Evolutionary conservation across 352 stramenopile species (phyloP), one percentile per base, ranked within the genome.

Genomic region (Globisporangium spiculum): DNA sequence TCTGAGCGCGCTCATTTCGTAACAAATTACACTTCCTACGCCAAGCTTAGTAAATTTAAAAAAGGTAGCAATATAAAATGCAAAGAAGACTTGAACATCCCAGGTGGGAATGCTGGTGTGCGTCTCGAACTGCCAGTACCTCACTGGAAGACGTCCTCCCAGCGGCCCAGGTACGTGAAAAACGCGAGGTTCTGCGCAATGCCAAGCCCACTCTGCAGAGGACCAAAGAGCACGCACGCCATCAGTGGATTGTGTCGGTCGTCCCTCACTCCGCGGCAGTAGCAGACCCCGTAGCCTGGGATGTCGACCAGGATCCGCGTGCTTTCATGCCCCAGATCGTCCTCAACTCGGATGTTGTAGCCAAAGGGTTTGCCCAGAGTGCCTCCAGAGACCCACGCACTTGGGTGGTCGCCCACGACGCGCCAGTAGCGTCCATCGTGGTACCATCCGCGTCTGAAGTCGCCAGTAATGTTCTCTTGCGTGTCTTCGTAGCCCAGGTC

Each of bases 241-340:
- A 56, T 65, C 22, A 27, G 8, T 18, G 59, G 59, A 22, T 65
- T 54, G 8, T 27, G 2, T 1, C 3, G 3, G 24, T 65, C 41
- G 0, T 65, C 26, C 4, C 41, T 24, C 10, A 65, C 38, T 18
- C 59, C 59, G 26, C 59, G 41, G 41, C 59, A 65, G 41, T 65
- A 65, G 24, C 38, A 32, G 59, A 44, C 59, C 4, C 59, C 26
- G 41, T 27, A 65, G 10, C 59, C 59, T 6, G 59, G 59, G 38
- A 65, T 38, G 14, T 65, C 38, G 22, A 65, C 41, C 14, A 65
- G 8, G 59, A 56, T 55, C 14, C 59, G 59, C 59, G 22, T 65
- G 26, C 27, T 48, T 22, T 14, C 59, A 16, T 56, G 24, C 3
- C 38, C 26, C 38, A 64, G 3, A 16, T 65, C 38, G 26, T n/a